Conservation (phyloP, 495 filamentous ascomycete genomes). For the Penicillium maclennaniae region DNA sequence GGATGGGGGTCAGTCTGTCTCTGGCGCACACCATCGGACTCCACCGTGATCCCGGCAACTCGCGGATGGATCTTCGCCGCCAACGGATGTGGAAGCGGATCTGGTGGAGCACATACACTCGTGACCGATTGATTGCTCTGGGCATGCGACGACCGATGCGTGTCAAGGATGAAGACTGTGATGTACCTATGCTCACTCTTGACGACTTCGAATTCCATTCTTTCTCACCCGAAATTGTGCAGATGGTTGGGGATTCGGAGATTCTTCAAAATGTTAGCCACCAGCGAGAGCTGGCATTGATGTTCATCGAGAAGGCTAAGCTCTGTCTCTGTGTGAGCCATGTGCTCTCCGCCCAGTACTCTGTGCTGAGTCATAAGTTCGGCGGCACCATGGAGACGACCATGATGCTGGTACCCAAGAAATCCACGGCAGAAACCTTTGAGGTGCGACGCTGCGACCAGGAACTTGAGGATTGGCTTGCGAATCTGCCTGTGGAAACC, state of each 20-base stretch:
- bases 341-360: conserved; percentile 82
- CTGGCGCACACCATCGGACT: conserved; percentile 80
- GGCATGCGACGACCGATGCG: conserved; percentile 86
- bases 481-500: conserved; percentile 63
- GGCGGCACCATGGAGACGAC: conserved; percentile 72
- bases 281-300: conserved; percentile 69
- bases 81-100: conserved; percentile 84
- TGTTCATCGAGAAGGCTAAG: conserved; percentile 90
- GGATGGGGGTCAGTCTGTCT: conserved; percentile 85
- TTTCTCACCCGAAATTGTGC: conserved; percentile 58
- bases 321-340: conserved; percentile 82
- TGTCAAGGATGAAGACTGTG: conserved; percentile 85
- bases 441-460: conserved; percentile 69
- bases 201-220: conserved; percentile 77
- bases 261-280: conserved; percentile 58
- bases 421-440: conserved; percentile 69
- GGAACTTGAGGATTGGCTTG: conserved; percentile 68
- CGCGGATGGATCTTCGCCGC: conserved; percentile 63
- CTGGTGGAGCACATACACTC: conserved; percentile 93
- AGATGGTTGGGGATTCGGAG: conserved; percentile 63
- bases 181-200: conserved; percentile 80
- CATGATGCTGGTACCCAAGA: conserved; percentile 87
- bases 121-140: conserved; percentile 80
- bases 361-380: conserved; percentile 77
- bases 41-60: conserved; percentile 73